phyloP scores from a whole-genome alignment of 1,139 yeast genomes.

The Yamadazyma pseudoaaseri region DNA sequence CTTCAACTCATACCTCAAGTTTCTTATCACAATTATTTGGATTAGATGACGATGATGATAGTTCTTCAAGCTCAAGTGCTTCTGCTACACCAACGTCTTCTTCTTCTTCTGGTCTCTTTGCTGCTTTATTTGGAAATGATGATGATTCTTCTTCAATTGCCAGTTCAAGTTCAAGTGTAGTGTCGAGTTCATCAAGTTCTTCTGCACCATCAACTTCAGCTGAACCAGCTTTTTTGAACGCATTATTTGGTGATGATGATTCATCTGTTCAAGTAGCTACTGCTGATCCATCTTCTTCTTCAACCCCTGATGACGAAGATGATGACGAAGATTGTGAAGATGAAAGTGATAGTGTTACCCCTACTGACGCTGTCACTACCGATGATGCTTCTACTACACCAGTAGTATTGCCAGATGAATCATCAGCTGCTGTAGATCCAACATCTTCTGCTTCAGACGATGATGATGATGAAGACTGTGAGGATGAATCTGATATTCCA shows the following conservation, averaged over 20 bases:
- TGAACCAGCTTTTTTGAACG: slow-evolving; percentile 3
- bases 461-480: slow-evolving; percentile 8
- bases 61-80: neutral
- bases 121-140: slow-evolving; percentile 4
- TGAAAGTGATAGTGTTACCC: slow-evolving; percentile 6
- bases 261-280: slow-evolving; percentile 5
- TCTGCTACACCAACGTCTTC: neutral
- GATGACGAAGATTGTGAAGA: slow-evolving; percentile 17
- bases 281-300: slow-evolving; percentile 2
- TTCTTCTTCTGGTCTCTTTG: slow-evolving; percentile 4
- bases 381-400: slow-evolving; percentile 3
- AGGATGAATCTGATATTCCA: slow-evolving; percentile 1
- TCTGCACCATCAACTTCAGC: slow-evolving; percentile 3
- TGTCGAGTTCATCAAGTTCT: slow-evolving; percentile 3
- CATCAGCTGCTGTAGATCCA: slow-evolving; percentile 3
- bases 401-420: no score
- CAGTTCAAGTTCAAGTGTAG: slow-evolving; percentile 1
- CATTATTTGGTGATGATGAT: slow-evolving; percentile 6
- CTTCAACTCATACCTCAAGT: neutral
- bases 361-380: slow-evolving; percentile 5
- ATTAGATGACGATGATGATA: neutral
- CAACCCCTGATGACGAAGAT: slow-evolving; percentile 12
- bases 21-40: slow-evolving; percentile 1
- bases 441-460: slow-evolving; percentile 1
- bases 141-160: neutral